Base-by-base conservation (phyloP, 169 alveolate species). In the Eimeria acervulina region DNA sequence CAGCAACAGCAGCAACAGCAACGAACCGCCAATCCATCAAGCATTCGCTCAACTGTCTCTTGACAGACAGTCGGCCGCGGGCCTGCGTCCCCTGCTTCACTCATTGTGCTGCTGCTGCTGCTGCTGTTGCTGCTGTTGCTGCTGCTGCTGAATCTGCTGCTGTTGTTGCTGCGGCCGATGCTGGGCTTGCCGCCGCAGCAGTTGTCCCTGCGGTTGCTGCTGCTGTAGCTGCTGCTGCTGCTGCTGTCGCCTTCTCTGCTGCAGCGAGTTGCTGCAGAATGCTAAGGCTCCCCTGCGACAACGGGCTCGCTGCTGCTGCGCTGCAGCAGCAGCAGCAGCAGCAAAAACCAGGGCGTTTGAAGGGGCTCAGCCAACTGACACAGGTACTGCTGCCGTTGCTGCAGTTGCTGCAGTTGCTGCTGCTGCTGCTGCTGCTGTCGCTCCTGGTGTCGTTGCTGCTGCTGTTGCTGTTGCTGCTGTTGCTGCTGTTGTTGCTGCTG, bases 31-130 rank as follows among this genome's bases (percentile, higher is more conserved):
- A 51, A 1, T 51, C 84, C 84, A 31, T 74, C 84, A 17, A 74
- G 84, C 84, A 74, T 74, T 42, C 84, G 84, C 51, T 74, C 84
- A 23, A 74, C 84, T 28, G 84, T 74, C 84, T 74, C 84, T 21
- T 74, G 84, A 10, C 84, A 74, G 84, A 40, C 84, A 31, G 84
- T 74, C 21, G 84, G 21, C 84, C 84, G 84, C 51, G 42, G 47
- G 52, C 84, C 84, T 28, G 47, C 26, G 84, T 72, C 84, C 28
- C 84, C 84, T 31, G 36, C 44, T 12, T 51, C 59, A 51, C 59
- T 51, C 59, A 51, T 51, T 51, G 59, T 51, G 59, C 59, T 51
- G 59, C 15, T 51, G 59, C 15, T 51, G 59, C 59, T 51, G 59
- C 59, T 51, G 59, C 59, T 51, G 59, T 51, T 47, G 55, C 12